phyloP scores from a whole-genome alignment of 2,329 filamentous ascomycete genomes.

The Cercospora sp. region DNA sequence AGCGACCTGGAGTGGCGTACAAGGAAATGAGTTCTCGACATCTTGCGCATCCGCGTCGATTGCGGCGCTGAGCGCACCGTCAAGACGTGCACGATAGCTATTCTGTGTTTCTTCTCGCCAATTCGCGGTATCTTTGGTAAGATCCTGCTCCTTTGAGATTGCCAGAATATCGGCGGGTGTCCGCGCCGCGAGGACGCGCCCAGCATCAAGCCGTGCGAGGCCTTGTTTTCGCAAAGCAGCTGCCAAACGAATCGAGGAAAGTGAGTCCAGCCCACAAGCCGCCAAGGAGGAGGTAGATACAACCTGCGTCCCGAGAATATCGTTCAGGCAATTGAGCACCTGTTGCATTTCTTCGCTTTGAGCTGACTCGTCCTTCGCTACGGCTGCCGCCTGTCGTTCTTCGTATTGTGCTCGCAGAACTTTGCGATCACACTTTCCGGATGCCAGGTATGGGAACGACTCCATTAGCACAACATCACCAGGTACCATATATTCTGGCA shows the following conservation, averaged over 20 bases:
- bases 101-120: conserved; percentile 7
- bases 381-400: conserved; percentile 21
- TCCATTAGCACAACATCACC: conserved; percentile 65
- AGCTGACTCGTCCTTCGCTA: conserved; percentile 31
- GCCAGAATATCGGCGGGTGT: conserved; percentile 40
- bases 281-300: conserved; percentile 47
- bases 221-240: conserved; percentile 62
- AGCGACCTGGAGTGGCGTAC: conserved; percentile 72
- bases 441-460: conserved; percentile 72
- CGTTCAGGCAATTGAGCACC: conserved; percentile 26
- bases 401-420: conserved; percentile 59
- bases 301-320: conserved; percentile 25
- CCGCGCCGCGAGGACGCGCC: conserved; percentile 62
- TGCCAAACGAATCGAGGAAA: conserved; percentile 63
- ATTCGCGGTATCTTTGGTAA: not conserved
- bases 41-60: conserved; percentile 12
- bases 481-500: conserved; percentile 82
- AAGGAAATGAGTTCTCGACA: conserved; percentile 53
- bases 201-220: conserved; percentile 54
- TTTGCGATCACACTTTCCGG: conserved; percentile 79
- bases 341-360: conserved; percentile 11
- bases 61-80: conserved; percentile 4
- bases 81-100: conserved; percentile 15
- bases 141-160: not conserved
- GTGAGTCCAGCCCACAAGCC: conserved; percentile 65